Evolutionary conservation across 495 filamentous ascomycete genomes (phyloP).

Genomic region (Ascodesmis nigricans): DNA sequence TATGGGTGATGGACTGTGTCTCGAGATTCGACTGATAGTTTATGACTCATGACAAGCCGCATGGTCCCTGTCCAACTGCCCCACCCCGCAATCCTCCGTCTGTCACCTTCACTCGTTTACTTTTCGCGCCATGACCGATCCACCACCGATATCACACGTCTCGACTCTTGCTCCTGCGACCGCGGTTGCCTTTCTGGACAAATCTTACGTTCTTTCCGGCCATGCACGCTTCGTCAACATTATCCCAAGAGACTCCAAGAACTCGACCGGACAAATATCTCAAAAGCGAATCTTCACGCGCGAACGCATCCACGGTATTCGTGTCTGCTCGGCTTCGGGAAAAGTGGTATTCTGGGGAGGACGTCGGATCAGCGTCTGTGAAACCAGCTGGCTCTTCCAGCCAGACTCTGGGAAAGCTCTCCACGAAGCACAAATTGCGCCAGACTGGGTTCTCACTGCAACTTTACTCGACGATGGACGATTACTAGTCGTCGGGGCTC

Average conservation of each 20-base stretch:
- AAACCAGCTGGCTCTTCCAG: conserved; percentile 15
- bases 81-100: no score
- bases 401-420: conserved; percentile 1
- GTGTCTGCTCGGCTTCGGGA: conserved; percentile 14
- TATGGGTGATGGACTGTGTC: no score
- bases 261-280: conserved; percentile 21
- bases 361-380: conserved; percentile 21
- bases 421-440: conserved; percentile 21
- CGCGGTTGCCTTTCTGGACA: conserved; percentile 13
- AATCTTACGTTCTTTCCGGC: conserved; percentile 35
- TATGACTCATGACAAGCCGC: no score
- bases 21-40: no score
- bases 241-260: conserved; percentile 24
- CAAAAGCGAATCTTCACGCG: conserved; percentile 31
- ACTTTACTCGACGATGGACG: conserved; percentile 27
- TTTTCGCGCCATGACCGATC: no score
- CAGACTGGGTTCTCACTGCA: conserved; percentile 76
- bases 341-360: conserved; percentile 37
- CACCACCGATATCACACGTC: no score
- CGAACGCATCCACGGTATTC: conserved; percentile 51
- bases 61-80: no score
- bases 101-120: no score
- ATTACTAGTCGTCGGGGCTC: conserved; percentile 41
- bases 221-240: conserved; percentile 53
- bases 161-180: conserved; percentile 15